Conservation (phyloP, 139 green algal genomes). For the Parachlorella kessleri region DNA sequence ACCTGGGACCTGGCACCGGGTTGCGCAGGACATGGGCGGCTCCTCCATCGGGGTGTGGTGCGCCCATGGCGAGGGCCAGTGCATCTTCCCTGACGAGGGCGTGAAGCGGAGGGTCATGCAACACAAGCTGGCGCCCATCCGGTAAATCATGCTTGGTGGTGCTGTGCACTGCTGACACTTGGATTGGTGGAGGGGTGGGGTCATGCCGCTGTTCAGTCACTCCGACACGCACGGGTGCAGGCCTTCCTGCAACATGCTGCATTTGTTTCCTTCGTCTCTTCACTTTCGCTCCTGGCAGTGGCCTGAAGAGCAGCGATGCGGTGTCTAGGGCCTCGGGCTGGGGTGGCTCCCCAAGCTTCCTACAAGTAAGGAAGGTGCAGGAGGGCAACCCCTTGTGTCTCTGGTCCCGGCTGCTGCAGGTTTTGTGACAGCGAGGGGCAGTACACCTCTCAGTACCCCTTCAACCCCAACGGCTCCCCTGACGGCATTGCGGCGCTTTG, state of each 20-base stretch:
- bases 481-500: conserved; percentile 94
- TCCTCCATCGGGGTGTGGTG: conserved; percentile 91
- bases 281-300: too few species aligned
- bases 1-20: too few species aligned
- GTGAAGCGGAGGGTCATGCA: conserved; percentile 67
- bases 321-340: too few species aligned
- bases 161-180: not conserved
- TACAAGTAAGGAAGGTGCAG: too few species aligned
- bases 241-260: not conserved
- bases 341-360: too few species aligned
- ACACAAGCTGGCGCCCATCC: conserved; percentile 79
- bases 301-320: too few species aligned
- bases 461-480: conserved; percentile 97
- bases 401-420: conserved; percentile 31
- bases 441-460: conserved; percentile 90
- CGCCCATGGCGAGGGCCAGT: conserved; percentile 95
- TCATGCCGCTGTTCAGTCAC: too few species aligned
- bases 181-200: too few species aligned
- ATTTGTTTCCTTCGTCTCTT: too few species aligned
- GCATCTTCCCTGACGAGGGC: conserved; percentile 85
- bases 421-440: conserved; percentile 76
- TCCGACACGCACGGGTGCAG: too few species aligned
- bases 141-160: conserved; percentile 52
- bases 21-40: conserved; percentile 81
- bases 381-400: not conserved